Conservation (phyloP, 2,329 filamentous ascomycete genomes). For the Fusarium papillatum region DNA sequence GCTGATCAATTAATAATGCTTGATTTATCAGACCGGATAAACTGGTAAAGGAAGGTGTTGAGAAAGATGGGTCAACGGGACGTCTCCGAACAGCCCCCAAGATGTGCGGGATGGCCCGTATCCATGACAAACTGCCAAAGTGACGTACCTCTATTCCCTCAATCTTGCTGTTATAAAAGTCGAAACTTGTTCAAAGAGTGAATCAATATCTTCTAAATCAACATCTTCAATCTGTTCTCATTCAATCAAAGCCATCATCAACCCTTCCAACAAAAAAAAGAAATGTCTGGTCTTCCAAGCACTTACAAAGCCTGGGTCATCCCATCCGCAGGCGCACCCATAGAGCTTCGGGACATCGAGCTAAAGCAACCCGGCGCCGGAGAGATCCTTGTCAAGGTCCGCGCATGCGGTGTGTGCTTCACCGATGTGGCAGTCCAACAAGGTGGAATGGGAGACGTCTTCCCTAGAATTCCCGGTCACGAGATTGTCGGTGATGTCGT, state of each 20-base stretch:
- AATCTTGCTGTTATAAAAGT: neutral
- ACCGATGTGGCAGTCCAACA: neutral
- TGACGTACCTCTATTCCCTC: neutral
- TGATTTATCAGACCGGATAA: neutral
- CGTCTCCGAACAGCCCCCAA: neutral
- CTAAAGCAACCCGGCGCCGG: neutral
- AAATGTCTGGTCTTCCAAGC: neutral
- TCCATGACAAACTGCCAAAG: neutral
- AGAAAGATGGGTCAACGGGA: neutral
- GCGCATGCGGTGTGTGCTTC: neutral
- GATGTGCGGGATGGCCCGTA: neutral
- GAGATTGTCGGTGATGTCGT: neutral
- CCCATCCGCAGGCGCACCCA: neutral
- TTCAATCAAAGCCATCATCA: neutral
- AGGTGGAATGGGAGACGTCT: neutral
- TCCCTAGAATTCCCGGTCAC: neutral
- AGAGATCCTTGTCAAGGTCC: neutral
- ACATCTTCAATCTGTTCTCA: neutral
- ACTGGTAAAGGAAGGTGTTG: neutral
- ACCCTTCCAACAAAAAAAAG: neutral
- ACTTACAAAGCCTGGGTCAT: neutral
- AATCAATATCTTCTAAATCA: neutral
- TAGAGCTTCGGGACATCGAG: neutral
- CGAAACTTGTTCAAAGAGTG: neutral
- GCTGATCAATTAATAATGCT: neutral